A percentile compares a stretch with the other conserved stretches of the same genome.
phyloP scores from a whole-genome alignment of 2,329 filamentous ascomycete species.

The Graphilbum fragrans region DNA sequence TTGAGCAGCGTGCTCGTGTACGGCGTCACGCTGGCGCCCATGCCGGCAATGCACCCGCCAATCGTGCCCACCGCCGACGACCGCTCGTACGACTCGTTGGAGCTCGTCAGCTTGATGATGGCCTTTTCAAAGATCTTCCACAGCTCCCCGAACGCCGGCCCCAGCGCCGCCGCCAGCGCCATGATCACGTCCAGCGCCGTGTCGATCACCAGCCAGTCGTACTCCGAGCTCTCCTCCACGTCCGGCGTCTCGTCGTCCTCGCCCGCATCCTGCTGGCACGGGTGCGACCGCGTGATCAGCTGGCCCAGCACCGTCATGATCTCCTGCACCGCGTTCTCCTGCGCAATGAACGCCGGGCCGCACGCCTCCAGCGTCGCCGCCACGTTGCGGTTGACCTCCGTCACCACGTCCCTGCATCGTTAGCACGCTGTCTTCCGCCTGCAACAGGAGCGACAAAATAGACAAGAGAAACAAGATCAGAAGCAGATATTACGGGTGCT shows the following conservation, averaged over 20 bases:
- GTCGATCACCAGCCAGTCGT: constrained; percentile 95
- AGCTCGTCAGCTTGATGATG: constrained; percentile 76
- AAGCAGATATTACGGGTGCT: constrained; percentile 58
- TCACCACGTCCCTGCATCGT: constrained; percentile 61
- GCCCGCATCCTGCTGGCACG: constrained; percentile 83
- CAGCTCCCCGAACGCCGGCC: constrained; percentile 67
- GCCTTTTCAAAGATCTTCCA: constrained; percentile 97
- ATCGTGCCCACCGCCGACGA: constrained; percentile 85
- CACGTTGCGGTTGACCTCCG: constrained; percentile 89
- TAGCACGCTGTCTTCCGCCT: constrained; percentile 17
- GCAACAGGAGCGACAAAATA: constrained; percentile 1
- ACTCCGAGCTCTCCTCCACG: constrained; percentile 73
- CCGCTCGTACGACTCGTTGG: constrained; percentile 75
- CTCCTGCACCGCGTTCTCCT: constrained; percentile 61
- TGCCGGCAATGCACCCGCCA: constrained; percentile 79
- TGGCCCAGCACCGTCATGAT: constrained; percentile 63
- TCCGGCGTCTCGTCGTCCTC: constrained; percentile 66
- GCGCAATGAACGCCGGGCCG: constrained; percentile 72
- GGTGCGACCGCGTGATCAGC: constrained; percentile 81
- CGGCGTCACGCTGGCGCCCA: constrained; percentile 68
- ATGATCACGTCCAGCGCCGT: constrained; percentile 86
- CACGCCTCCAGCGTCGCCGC: constrained; percentile 83
- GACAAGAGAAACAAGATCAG: constrained; percentile 18
- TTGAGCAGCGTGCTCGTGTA: constrained; percentile 69
- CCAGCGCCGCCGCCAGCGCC: constrained; percentile 71